Percentiles rank a stretch among this genome's conserved stretches.
Evolutionary conservation across 2,329 filamentous ascomycete species (phyloP).

Genomic region (Nemania sp.): DNA sequence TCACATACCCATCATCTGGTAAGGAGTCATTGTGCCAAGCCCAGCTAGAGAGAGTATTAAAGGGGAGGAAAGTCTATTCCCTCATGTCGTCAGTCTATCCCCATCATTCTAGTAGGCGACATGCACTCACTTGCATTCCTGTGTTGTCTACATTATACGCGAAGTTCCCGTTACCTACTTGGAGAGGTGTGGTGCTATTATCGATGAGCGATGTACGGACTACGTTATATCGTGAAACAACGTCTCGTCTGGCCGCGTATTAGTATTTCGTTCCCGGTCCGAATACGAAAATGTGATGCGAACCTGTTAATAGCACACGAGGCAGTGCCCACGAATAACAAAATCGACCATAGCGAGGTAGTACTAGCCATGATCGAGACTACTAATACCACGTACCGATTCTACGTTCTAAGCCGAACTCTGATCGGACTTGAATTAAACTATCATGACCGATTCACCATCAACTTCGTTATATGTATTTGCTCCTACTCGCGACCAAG

Average conservation of each 20-base stretch:
- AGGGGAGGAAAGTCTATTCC: conserved; percentile 45
- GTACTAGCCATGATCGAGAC: conserved; percentile 7
- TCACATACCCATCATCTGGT: conserved; percentile 51
- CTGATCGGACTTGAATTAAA: background rate
- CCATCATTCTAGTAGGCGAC: background rate
- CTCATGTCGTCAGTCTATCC: conserved; percentile 3
- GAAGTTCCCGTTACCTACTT: conserved; percentile 50
- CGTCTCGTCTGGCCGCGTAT: conserved; percentile 32
- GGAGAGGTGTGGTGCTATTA: conserved; percentile 47
- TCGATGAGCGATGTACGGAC: conserved; percentile 43
- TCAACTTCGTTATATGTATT: conserved; percentile 4
- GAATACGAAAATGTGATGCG: background rate
- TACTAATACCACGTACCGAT: background rate
- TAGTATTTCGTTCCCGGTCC: background rate
- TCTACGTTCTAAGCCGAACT: background rate
- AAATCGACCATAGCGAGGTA: background rate
- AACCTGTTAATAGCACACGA: conserved; percentile 35
- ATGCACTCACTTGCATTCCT: conserved; percentile 44
- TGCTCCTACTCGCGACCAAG: background rate
- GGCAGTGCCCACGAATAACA: conserved; percentile 19
- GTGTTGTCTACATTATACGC: conserved; percentile 50
- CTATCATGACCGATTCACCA: background rate
- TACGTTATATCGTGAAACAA: conserved; percentile 45
- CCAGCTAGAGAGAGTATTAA: conserved; percentile 49
- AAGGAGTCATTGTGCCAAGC: conserved; percentile 52